A percentile compares a stretch with the other conserved stretches of the same genome.
Conservation (phyloP, 2,329 filamentous ascomycete species). For the Coniosporium tulheliwenetii region DNA sequence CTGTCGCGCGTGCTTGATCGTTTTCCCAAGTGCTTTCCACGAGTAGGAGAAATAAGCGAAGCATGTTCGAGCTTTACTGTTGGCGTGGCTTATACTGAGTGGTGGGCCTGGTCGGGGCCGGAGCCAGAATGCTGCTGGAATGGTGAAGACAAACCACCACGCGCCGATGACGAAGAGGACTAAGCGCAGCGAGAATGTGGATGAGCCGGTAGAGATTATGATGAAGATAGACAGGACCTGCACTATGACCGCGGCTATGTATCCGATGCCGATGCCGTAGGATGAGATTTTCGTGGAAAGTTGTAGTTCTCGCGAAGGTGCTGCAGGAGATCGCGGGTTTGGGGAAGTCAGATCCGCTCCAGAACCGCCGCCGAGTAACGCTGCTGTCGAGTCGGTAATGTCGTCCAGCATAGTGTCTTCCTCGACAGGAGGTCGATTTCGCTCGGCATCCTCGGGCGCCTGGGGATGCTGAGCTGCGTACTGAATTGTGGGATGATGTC, state of each 20-base stretch:
- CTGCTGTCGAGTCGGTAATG: conserved; percentile 18
- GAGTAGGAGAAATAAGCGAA: conserved; percentile 63
- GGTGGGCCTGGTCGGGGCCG: conserved; percentile 80
- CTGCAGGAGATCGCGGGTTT: conserved; percentile 12
- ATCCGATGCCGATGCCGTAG: conserved; percentile 85
- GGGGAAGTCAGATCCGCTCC: conserved; percentile 14
- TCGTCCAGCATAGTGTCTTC: conserved; percentile 13
- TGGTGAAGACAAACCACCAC: conserved; percentile 89
- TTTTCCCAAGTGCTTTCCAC: conserved; percentile 76
- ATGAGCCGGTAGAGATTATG: conserved; percentile 55
- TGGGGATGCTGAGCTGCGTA: conserved; percentile 6
- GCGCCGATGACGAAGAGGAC: conserved; percentile 74
- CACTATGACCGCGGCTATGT: conserved; percentile 69
- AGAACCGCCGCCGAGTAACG: conserved; percentile 13
- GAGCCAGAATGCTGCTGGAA: conserved; percentile 78
- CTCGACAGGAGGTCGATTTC: neutral
- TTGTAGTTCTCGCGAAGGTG: conserved; percentile 51
- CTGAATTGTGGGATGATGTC: conserved; percentile 55
- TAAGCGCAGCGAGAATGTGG: conserved; percentile 70
- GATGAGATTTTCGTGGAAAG: conserved; percentile 85
- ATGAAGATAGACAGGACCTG: conserved; percentile 71
- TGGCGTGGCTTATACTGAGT: conserved; percentile 14
- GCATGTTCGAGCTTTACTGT: conserved; percentile 28
- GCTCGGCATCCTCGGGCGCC: neutral
- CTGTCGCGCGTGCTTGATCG: conserved; percentile 56